These are phyloP conservation scores for Micromonas pusilla DNA, from an alignment of 139 green algal genomes.

Conservation along the genomic window DNA sequence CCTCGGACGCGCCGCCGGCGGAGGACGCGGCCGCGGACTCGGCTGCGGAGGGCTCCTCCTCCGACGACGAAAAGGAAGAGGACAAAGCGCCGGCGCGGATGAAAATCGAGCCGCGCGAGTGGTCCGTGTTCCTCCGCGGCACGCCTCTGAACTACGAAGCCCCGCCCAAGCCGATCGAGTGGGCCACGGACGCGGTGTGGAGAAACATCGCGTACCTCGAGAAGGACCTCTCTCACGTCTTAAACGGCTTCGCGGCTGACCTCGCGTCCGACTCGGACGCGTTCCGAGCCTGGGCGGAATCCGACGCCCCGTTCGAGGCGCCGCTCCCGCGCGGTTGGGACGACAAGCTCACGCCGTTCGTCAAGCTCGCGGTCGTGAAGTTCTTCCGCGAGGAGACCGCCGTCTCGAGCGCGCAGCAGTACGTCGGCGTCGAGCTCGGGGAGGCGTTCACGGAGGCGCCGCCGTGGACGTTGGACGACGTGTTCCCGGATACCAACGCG, in stretches of 20 bases:
- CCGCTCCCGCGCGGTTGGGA: conserved; percentile 70
- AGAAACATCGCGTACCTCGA: conserved; percentile 73
- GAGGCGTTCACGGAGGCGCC: conserved; percentile 57
- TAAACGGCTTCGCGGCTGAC: conserved; percentile 51
- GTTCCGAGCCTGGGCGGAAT: conserved; percentile 63
- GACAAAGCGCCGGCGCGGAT: conserved; percentile 37
- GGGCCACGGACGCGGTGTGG: conserved; percentile 68
- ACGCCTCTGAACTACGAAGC: background rate
- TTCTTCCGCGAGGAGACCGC: conserved; percentile 65
- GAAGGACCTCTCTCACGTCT: conserved; percentile 48
- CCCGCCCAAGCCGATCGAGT: conserved; percentile 30
- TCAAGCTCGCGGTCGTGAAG: conserved; percentile 37
- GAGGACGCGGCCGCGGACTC: background rate
- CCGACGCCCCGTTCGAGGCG: conserved; percentile 52
- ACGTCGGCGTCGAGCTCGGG: conserved; percentile 55
- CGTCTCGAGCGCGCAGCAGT: conserved; percentile 61
- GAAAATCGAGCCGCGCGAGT: conserved; percentile 51
- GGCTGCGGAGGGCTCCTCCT: background rate
- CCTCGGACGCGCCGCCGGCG: background rate
- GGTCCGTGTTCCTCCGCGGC: conserved; percentile 16
- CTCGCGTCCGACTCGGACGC: conserved; percentile 40
- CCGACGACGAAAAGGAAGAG: conserved; percentile 36
- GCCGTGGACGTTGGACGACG: conserved; percentile 71
- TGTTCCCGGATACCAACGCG: conserved; percentile 62
- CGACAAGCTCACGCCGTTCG: conserved; percentile 67